A percentile compares a stretch with the other conserved stretches of the same genome.
phyloP scores from a whole-genome alignment of 129 eudicot genomes.

The Tanacetum coccineum region DNA sequence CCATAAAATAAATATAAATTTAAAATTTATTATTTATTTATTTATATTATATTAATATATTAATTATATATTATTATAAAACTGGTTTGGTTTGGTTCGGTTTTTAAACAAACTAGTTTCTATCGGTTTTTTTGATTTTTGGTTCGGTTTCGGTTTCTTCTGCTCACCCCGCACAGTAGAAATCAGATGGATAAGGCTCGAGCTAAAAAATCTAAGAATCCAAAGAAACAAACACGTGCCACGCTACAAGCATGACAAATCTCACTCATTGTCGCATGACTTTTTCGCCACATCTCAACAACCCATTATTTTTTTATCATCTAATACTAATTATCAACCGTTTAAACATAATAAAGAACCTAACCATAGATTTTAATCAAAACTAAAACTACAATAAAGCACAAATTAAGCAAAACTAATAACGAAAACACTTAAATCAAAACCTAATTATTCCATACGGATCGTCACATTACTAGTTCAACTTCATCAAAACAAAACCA shows the following conservation, averaged over 20 bases:
- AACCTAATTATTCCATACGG: constrained; percentile 22
- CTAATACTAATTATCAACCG: no score
- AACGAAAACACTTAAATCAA: constrained; percentile 1
- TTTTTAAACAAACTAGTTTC: no score
- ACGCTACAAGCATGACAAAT: neutral
- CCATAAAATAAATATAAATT: no score
- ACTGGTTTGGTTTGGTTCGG: no score
- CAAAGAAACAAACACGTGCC: neutral
- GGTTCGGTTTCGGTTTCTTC: no score
- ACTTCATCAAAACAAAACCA: constrained; percentile 23
- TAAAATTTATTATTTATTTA: no score
- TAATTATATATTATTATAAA: no score
- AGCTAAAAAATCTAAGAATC: neutral
- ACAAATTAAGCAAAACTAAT: neutral
- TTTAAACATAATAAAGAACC: no score
- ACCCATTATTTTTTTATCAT: neutral
- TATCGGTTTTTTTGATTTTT: no score
- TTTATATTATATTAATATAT: no score
- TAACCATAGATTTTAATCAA: no score
- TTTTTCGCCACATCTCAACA: neutral
- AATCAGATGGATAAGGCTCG: neutral
- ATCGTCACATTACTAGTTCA: constrained; percentile 3
- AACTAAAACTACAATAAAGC: no score
- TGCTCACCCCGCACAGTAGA: neutral
- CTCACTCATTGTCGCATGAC: neutral